Base-by-base conservation (phyloP, 441 rosid genomes). In the Daphne laureola region DNA sequence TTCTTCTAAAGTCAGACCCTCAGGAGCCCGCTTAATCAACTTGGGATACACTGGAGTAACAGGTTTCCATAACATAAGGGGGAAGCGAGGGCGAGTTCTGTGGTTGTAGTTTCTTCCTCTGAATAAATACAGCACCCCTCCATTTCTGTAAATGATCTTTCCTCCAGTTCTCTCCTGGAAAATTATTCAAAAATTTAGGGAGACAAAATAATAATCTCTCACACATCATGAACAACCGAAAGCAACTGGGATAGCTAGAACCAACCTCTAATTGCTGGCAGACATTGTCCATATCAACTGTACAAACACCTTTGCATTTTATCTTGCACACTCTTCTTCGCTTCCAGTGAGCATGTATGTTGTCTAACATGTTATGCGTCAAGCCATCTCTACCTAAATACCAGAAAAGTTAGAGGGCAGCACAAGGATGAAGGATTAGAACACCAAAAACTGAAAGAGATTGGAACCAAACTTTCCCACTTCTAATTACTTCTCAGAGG, bases 11-110 rank as follows among this genome's bases (percentile, higher is more conserved):
- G 96, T 81, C 42, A 88, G 65, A 56, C 94, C 95, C 53, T 81
- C 85, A 1, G 94, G 98, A 53, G 52, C 76, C 27, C 59, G 82
- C 59, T 78, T 66, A 74, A 92, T 62, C 67, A 92, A 61, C 81
- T 80, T 75, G 0, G 96, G 98, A 68, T 88, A 88, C 62, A 86
- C 70, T 48, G 96, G 96, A 17, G 90, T 66, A 31, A 59, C 54
- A 62, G 96, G 96, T 57, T 76, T 88, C 98, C 98, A 92, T 70
- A 88, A 58, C 98, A 92, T 92, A 44, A 92, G 85, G 51, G 98
- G 98, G 66, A 82, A 86, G 1, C 67, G 86, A 0, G 90, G 95
- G 27, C 88, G 82, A 65, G 76, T 73, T 74, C 65, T 86, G 72
- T 84, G 77, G 73, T 86, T 86, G 65, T 88, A 92, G 68, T 92